Base-by-base conservation (phyloP, 1,284 basidiomycete species). In the Naganishia sp. region DNA sequence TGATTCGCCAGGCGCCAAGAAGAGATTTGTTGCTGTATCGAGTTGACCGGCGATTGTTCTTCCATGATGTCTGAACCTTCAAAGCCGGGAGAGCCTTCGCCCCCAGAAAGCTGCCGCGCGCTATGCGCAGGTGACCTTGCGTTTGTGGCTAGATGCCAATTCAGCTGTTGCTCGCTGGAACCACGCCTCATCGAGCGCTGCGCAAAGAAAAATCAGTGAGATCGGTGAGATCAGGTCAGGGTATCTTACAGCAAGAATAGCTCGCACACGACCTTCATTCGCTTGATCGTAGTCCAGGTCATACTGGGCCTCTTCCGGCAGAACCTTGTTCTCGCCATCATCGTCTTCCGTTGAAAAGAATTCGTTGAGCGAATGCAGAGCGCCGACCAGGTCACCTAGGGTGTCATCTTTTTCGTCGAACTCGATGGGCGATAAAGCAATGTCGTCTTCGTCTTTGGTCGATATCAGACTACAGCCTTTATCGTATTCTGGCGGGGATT, bases 321-420 rank as follows among this genome's bases (percentile, higher is more conserved):
- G n/a, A 58, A 53, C 58, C 53, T 49, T 67, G 32, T 66, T 67
- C 0, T 53, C 50, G 31, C 73, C 72, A 41, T 75, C 68, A 0
- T 77, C 76, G 60, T 87, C 86, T 73, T 90, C 89, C 3, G 51
- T 49, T 4, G 58, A 61, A 83, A 94, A 94, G 83, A 90, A 94
- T 68, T 87, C 87, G 68, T 87, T 90, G 51, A 96, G 82, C 67
- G 90, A 89, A 73, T 94, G 90, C 50, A 95, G 83, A 68, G 92
- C 90, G 71, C 88, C 90, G 35, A 94, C 90, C 31, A 94, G 82
- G 68, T 90, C 89, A 6, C 90, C 88, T n/a, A 95, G 83, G 70
- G 90, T 87, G 60, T 87, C 86, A 45, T 86, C 84, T 42, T 66
- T 61, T 18, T 75, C 73, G 53, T 79, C 72, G 70, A 55, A 81